A percentile compares a stretch with the other conserved stretches of the same genome.
phyloP scores from a whole-genome alignment of 352 stramenopile species.

The Aphanomyces euteiches region DNA sequence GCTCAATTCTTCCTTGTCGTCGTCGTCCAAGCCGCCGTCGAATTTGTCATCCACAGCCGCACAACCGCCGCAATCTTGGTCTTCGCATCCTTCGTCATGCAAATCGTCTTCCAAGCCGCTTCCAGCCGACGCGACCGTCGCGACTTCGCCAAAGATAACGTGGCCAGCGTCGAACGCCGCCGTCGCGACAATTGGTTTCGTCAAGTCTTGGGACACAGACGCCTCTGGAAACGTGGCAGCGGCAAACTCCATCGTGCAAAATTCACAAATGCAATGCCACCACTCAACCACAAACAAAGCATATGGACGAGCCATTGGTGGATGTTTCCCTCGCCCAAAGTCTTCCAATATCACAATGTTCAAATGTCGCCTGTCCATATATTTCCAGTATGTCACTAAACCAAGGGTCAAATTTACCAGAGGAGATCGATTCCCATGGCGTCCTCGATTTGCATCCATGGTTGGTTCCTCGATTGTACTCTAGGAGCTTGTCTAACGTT shows the following conservation, averaged over 20 bases:
- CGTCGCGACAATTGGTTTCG: not conserved
- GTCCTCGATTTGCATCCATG: too few species aligned
- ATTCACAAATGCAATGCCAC: not conserved
- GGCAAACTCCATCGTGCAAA: slow-evolving; percentile 12
- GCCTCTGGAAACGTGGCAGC: slow-evolving; percentile 1
- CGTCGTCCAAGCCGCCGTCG: not conserved
- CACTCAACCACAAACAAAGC: not conserved
- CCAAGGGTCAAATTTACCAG: too few species aligned
- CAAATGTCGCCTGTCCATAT: too few species aligned
- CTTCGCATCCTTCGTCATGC: slow-evolving; percentile 10
- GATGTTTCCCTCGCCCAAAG: not conserved
- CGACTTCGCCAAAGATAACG: slow-evolving; percentile 71
- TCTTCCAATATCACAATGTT: too few species aligned
- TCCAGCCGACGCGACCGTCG: slow-evolving; percentile 51
- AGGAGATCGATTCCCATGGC: too few species aligned
- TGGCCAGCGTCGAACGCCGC: slow-evolving; percentile 47
- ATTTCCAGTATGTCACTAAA: too few species aligned
- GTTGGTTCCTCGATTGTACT: too few species aligned
- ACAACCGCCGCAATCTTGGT: slow-evolving; percentile 11
- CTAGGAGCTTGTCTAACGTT: too few species aligned
- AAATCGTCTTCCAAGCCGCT: slow-evolving; percentile 43
- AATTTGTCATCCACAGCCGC: not conserved
- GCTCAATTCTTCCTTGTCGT: not conserved
- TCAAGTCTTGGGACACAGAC: not conserved
- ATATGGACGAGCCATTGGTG: not conserved